Conservation (phyloP, 1,284 basidiomycete species). For the Cryptococcus floricola region DNA sequence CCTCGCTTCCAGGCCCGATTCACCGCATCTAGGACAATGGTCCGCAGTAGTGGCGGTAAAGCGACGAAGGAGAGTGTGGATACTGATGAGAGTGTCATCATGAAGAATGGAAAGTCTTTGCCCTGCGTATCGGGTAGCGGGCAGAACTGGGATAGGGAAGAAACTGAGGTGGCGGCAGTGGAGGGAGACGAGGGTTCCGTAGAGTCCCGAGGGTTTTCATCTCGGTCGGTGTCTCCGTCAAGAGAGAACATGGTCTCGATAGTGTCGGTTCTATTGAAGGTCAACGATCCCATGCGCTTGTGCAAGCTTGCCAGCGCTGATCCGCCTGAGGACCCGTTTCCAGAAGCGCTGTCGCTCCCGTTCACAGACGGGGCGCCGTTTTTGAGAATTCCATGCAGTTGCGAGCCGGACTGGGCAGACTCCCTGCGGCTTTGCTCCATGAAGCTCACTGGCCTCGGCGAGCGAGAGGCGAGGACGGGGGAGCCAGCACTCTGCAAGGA, state of each 20-base stretch:
- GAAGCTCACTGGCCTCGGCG: not conserved
- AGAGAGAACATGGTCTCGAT: conserved; percentile 22
- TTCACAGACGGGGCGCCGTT: conserved; percentile 5
- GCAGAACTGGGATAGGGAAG: conserved; percentile 27
- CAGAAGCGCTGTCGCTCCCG: conserved; percentile 3
- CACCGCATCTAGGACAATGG: conserved; percentile 33
- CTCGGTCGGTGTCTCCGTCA: conserved; percentile 9
- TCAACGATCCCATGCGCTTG: conserved; percentile 19
- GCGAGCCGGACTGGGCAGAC: not conserved
- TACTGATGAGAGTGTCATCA: conserved; percentile 35
- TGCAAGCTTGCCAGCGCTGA: conserved; percentile 6
- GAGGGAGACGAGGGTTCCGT: conserved; percentile 11
- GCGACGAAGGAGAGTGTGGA: conserved; percentile 43
- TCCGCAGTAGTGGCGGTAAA: conserved; percentile 29
- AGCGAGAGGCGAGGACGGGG: not conserved
- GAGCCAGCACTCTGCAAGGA: not conserved
- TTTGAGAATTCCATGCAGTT: not conserved
- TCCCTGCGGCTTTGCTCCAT: not conserved
- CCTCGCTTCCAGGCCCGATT: conserved; percentile 37
- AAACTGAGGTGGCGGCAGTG: conserved; percentile 34
- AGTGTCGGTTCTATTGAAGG: conserved; percentile 27
- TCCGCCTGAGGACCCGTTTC: not conserved
- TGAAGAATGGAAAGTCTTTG: conserved; percentile 39
- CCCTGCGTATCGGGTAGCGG: conserved; percentile 26
- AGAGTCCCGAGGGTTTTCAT: not conserved